Base-by-base conservation (phyloP, 768 basidiomycete species). In the Hortiboletus flavorubellus region DNA sequence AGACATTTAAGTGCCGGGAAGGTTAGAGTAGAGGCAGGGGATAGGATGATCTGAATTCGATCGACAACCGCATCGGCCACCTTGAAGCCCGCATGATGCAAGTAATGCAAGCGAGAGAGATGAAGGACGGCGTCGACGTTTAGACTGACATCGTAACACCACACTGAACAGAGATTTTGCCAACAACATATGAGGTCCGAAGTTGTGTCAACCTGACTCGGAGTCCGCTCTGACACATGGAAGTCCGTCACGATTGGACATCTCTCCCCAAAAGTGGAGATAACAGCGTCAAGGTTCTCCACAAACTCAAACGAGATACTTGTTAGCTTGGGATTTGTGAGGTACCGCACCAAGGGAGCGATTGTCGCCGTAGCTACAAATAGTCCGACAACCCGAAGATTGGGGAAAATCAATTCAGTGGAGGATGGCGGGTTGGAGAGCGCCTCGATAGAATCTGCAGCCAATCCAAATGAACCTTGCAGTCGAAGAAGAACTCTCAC, bases 111-210 rank as follows among this genome's bases (percentile, higher is more conserved):
- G 7, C 16, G 16, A 12, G 59, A 53, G 7, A 61, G 51, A 38
- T 61, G 51, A 11, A 8, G 16, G 38, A 61, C 33, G 5, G 41
- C 39, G 16, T 43, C 29, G 4, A 41, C 2, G 11, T 40, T 44
- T 15, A 52, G 29, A 8, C 8, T 23, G 11, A 41, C n/a, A 1
- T 11, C 8, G 16, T 6, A 6, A 48, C 59, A 61, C 18, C 4
- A 1, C 16, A 54, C 49, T 9, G 23, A 31, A 35, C 33, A 3
- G 23, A 61, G 41, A 29, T 51, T 53, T 48, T 26, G 7, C 60
- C 60, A 61, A n/a, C 14, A 14, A 21, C 55, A 43, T n/a, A 61
- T n/a, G n/a, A 61, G 45, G 12, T 11, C 12, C 2, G 59, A 48
- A 30, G 51, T 35, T 11, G 41, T 21, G 26, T 52, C 38, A 18